Percentiles rank a stretch among this genome's conserved stretches.
Evolutionary conservation across 1,284 basidiomycete genomes (phyloP).

Genomic region (Heterobasidion parviporum): DNA sequence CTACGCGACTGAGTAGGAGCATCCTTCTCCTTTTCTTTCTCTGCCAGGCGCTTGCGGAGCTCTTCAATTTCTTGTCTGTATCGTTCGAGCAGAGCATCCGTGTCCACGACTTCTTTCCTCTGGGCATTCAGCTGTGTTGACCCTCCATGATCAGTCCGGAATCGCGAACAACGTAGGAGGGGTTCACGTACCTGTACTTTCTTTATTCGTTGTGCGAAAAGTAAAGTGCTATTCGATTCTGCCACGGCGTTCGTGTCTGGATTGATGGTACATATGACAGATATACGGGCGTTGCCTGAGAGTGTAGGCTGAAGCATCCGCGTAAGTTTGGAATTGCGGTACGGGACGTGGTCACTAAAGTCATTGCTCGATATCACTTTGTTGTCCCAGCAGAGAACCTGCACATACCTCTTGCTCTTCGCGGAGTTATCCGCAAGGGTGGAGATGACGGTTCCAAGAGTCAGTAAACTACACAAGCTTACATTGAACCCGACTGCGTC

Average conservation of each 20-base stretch:
- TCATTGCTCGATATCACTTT: background rate
- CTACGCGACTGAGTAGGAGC: constrained; percentile 26
- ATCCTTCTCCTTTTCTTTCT: constrained; percentile 39
- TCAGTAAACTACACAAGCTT: constrained; percentile 56
- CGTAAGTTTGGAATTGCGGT: constrained; percentile 92
- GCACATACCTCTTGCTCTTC: constrained; percentile 57
- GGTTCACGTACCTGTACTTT: constrained; percentile 48
- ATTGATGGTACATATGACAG: constrained; percentile 94
- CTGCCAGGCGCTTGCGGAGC: constrained; percentile 59
- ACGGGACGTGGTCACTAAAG: constrained; percentile 81
- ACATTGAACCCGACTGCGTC: background rate
- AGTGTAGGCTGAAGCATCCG: constrained; percentile 93
- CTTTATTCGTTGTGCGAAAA: constrained; percentile 87
- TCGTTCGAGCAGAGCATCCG: constrained; percentile 84
- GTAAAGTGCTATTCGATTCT: constrained; percentile 78
- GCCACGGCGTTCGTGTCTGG: constrained; percentile 68
- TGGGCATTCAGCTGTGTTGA: constrained; percentile 67
- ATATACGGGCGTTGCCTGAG: constrained; percentile 91
- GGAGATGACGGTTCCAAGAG: constrained; percentile 83
- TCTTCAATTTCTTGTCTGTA: constrained; percentile 90
- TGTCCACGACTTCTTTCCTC: constrained; percentile 90
- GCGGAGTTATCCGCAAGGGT: constrained; percentile 83
- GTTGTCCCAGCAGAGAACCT: background rate
- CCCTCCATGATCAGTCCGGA: constrained; percentile 12
- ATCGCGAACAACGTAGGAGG: background rate